These are phyloP conservation scores for Xylariales sp. DNA, from an alignment of 2,329 filamentous ascomycete species.

Conservation along the genomic window DNA sequence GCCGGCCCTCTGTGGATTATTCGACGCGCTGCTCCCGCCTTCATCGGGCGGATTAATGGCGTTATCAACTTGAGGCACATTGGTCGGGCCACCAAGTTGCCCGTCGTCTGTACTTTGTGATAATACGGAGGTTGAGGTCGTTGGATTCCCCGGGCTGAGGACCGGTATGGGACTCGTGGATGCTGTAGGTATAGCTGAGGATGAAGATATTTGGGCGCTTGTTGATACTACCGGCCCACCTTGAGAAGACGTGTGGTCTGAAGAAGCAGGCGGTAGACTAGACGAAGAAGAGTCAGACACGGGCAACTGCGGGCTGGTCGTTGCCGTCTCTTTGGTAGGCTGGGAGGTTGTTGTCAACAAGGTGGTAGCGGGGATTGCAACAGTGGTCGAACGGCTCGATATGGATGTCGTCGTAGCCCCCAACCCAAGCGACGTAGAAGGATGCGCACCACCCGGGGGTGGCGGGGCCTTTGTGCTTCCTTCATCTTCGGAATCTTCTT, in stretches of 20 bases:
- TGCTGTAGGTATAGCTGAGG: neutral
- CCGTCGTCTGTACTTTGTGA: conserved; percentile 1
- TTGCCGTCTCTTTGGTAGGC: conserved; percentile 3
- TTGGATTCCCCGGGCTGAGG: neutral
- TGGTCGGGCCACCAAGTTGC: neutral
- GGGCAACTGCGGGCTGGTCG: neutral
- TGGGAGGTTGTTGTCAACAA: neutral
- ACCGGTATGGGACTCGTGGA: neutral
- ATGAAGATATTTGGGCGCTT: neutral
- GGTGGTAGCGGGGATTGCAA: neutral
- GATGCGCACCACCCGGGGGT: neutral
- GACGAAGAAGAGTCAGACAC: neutral
- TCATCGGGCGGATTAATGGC: neutral
- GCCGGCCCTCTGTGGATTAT: conserved; percentile 12
- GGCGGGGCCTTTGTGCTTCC: neutral
- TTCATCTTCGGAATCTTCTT: conserved; percentile 5
- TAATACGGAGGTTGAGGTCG: neutral
- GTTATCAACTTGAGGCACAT: conserved; percentile 1
- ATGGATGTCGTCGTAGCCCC: conserved; percentile 5
- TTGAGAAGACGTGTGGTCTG: neutral
- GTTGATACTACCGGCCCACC: conserved; percentile 6
- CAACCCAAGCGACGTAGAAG: conserved; percentile 2
- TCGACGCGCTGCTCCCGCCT: neutral
- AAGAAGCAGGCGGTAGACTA: conserved; percentile 1
- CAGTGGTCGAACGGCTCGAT: conserved; percentile 5